Percentiles rank a stretch among this genome's conserved stretches.
These are phyloP conservation scores for Fusarium protoensiforme DNA, from an alignment of 2,329 filamentous ascomycete species.

Conservation along the genomic window DNA sequence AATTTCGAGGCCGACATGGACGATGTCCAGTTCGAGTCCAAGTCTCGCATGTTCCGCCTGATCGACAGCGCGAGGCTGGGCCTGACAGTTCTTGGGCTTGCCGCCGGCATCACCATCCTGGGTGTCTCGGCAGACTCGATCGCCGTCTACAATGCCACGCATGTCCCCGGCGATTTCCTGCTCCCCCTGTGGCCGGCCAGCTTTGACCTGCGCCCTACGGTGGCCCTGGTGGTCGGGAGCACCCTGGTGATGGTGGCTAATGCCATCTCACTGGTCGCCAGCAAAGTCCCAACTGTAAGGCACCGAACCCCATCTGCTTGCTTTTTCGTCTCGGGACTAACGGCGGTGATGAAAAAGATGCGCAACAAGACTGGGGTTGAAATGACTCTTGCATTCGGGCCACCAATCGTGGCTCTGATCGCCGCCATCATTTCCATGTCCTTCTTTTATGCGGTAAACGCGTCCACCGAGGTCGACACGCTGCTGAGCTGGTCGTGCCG, in stretches of 20 bases:
- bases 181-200: constrained; percentile 68
- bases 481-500: constrained; percentile 73
- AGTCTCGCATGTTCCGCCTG: constrained; percentile 51
- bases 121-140: constrained; percentile 66
- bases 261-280: constrained; percentile 58
- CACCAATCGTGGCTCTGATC: constrained; percentile 46
- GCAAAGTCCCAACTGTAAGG: constrained; percentile 63
- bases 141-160: constrained; percentile 65
- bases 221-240: constrained; percentile 65
- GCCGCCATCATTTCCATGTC: constrained; percentile 63
- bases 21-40: constrained; percentile 49
- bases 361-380: constrained; percentile 32
- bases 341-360: constrained; percentile 28
- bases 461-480: constrained; percentile 63
- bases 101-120: constrained; percentile 63
- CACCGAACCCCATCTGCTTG: not conserved
- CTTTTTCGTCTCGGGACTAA: constrained; percentile 27
- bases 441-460: constrained; percentile 68
- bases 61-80: constrained; percentile 59
- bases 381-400: constrained; percentile 36
- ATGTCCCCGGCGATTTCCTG: constrained; percentile 57
- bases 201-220: constrained; percentile 67
- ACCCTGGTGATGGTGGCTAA: constrained; percentile 62
- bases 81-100: constrained; percentile 61
- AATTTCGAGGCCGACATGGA: constrained; percentile 62